Base-by-base conservation (phyloP, 164 flowering plant species). In the Taxillus chinensis region DNA sequence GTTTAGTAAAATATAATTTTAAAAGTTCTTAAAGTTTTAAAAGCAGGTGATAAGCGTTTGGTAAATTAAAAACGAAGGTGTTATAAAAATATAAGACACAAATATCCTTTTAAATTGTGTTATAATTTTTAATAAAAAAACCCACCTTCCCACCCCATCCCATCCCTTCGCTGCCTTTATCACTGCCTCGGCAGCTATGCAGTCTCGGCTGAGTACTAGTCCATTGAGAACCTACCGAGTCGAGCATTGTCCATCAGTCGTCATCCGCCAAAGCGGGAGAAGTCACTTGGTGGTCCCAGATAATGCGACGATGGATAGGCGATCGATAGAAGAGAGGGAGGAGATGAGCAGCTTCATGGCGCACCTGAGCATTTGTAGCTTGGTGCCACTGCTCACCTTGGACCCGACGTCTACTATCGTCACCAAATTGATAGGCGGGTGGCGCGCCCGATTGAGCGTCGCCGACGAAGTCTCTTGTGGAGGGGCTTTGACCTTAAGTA, bases 341-440 rank as follows among this genome's bases (percentile, higher is more conserved):
- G 88, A 80, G 3, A 90, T 72, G 2, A 93, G 78, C 10, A 77
- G 48, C 5, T 84, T 62, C 96, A 90, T 82, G 17, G 91, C 83
- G n/a, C 84, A 75, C 45, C 80, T 84, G 67, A 86, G 63, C 82
- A 78, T 73, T 52, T 70, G 82, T 8, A 85, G 67, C 70, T 83
- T 83, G 1, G 67, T 73, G 1, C 75, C 76, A n/a, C n/a, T n/a
- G 12, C 67, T 69, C 83, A 81, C 79, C 12, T 13, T 46, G 3
- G 12, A 10, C 12, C 50, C 50, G 6, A 46, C 50, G 61, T 93
- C 90, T 1, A 90, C 72, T 50, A 90, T 89, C 7, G 91, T 67
- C n/a, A 90, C 93, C 48, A 93, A 55, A 71, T 93, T 97, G 54
- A 90, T 72, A 51, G 99, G 91, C 3, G 91, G 80, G 2, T 91